Conservation (phyloP, 2,329 filamentous ascomycete genomes). For the Aspergillus candidus region DNA sequence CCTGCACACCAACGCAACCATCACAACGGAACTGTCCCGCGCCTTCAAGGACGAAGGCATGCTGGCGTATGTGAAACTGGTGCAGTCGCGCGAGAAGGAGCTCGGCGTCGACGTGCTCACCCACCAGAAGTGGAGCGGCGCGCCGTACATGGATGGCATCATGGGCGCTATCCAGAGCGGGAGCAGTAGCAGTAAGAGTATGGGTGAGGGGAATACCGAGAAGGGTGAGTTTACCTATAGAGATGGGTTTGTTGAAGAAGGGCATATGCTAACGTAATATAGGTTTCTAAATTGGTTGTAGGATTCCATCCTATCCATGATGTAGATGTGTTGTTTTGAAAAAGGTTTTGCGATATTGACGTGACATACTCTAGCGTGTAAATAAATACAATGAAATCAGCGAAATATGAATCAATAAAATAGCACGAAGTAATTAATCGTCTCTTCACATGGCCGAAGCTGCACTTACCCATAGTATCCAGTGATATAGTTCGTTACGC, state of each 20-base stretch:
- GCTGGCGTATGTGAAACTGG: conserved; percentile 92
- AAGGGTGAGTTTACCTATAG: conserved; percentile 26
- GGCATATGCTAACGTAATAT: too few species aligned
- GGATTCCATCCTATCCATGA: too few species aligned
- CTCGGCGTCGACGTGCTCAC: conserved; percentile 86
- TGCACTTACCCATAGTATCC: too few species aligned
- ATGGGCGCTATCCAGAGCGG: conserved; percentile 86
- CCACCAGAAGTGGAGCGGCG: conserved; percentile 76
- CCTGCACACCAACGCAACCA: conserved; percentile 58
- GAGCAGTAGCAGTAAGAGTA: conserved; percentile 80
- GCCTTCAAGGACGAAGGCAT: conserved; percentile 88
- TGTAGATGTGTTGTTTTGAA: too few species aligned
- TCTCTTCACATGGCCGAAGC: too few species aligned
- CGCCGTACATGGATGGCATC: conserved; percentile 78
- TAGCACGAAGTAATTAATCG: too few species aligned
- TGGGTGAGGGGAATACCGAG: conserved; percentile 94
- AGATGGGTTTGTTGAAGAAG: neutral
- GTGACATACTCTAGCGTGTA: too few species aligned
- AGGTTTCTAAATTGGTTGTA: too few species aligned
- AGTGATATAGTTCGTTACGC: too few species aligned
- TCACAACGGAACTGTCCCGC: conserved; percentile 67
- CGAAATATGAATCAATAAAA: too few species aligned
- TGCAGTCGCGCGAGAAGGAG: conserved; percentile 87
- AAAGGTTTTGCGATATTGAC: too few species aligned
- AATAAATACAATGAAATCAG: too few species aligned